These are phyloP conservation scores for Thymus quinquecostatus DNA, from an alignment of 257 asterid genomes.

Conservation along the genomic window DNA sequence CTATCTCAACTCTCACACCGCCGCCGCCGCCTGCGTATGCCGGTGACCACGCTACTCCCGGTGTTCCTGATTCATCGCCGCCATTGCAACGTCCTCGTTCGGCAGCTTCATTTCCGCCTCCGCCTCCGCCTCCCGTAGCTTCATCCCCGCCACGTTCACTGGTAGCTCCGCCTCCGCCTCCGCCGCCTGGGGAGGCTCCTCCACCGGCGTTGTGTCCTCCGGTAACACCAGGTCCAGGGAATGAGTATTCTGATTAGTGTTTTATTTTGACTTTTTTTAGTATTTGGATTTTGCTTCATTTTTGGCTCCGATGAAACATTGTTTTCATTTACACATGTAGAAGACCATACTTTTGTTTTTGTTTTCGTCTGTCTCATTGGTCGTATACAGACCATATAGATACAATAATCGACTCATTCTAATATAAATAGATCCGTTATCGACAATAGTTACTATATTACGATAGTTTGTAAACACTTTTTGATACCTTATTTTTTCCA, in stretches of 20 bases:
- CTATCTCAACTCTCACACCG: conserved; percentile 15
- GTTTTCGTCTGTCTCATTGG: too few species aligned
- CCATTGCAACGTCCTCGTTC: conserved; percentile 25
- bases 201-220: conserved; percentile 44
- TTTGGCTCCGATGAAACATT: background rate
- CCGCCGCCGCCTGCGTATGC: conserved; percentile 31
- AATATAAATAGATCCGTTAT: too few species aligned
- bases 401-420: too few species aligned
- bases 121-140: conserved; percentile 1
- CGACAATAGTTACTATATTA: too few species aligned
- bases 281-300: background rate
- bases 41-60: background rate
- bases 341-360: too few species aligned
- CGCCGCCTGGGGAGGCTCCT: conserved; percentile 33
- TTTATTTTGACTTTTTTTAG: background rate
- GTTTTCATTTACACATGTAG: too few species aligned
- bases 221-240: conserved; percentile 31
- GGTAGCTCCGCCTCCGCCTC: conserved; percentile 5
- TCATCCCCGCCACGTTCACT: conserved; percentile 24
- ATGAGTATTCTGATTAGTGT: conserved; percentile 34
- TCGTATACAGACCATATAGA: too few species aligned
- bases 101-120: conserved; percentile 25
- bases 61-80: background rate
- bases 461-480: too few species aligned
- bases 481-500: too few species aligned